Evolutionary conservation across 2,329 filamentous ascomycete species (phyloP), one percentile per base, ranked within the genome.

Genomic region (Monilinia fructigena): DNA sequence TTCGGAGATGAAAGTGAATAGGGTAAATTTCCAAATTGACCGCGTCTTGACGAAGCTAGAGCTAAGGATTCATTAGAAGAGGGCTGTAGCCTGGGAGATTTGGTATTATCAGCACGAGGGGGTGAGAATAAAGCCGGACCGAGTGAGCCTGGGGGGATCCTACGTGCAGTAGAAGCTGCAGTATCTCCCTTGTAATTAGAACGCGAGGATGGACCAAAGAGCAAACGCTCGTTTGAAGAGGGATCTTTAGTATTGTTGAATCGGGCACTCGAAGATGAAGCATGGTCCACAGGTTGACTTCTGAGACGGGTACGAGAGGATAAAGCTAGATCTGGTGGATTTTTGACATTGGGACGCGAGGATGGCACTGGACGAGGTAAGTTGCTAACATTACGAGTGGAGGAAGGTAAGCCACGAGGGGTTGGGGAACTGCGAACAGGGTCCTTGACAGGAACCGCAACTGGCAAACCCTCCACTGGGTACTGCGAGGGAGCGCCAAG

Each of bases 1-100:
- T 59, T 53, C 38, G 55, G 55, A 14, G 63, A 60, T 35, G 63
- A 65, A 42, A 23, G 23, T 45, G 63, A 65, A n/a, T 53, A 52
- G 53, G 55, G 23, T 31, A 65, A 35, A 35, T 60, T 50, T 6
- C 31, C 18, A n/a, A n/a, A 7, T 12, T 40, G 63, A 18, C 45
- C 35, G 1, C 55, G 47, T 23, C 45, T 60, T 20, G 54, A 60
- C 0, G 35, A 45, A 31, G 47, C 28, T 23, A 35, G 20, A 50
- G 14, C 35, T 23, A 23, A 16, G 16, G 35, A 11, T 12, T 42
- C 53, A 5, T 48, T 18, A 26, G 45, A 16, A 50, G 42, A 38
- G 28, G 56, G 6, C 6, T 23, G 18, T 23, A 28, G 48, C 12
- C 40, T 42, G 14, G 40, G 12, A 11, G 14, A 28, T 23, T 11